Evolutionary conservation across 768 basidiomycete genomes (phyloP).

Genomic region (Nidula microcarpa): DNA sequence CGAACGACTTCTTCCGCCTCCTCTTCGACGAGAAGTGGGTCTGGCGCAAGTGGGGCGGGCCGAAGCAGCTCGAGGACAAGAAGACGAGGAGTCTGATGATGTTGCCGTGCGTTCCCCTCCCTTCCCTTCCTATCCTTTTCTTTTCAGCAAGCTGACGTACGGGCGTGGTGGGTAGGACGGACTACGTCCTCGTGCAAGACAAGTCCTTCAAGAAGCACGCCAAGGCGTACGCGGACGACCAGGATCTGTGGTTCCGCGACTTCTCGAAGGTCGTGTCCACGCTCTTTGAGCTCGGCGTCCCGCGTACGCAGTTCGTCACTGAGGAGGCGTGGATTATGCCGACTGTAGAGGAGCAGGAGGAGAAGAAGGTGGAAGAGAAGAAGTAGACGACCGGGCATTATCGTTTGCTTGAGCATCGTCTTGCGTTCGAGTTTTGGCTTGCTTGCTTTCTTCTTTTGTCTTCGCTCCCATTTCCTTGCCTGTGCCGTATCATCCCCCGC

Average conservation of each 20-base stretch:
- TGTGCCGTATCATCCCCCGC: no score
- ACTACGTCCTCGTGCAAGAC: constrained; percentile 86
- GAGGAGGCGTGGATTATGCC: constrained; percentile 78
- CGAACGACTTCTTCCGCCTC: constrained; percentile 85
- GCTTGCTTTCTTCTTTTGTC: no score
- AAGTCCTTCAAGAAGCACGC: constrained; percentile 90
- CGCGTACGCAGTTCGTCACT: constrained; percentile 67
- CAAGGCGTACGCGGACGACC: constrained; percentile 81
- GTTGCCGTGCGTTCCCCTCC: constrained; percentile 52
- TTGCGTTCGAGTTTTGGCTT: no score
- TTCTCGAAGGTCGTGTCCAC: constrained; percentile 77
- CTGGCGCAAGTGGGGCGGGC: constrained; percentile 96
- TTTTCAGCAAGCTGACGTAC: no score
- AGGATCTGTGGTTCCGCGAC: constrained; percentile 84
- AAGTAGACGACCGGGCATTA: no score
- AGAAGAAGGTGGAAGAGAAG: background rate
- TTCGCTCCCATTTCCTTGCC: no score
- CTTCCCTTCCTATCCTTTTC: no score
- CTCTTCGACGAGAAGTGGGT: constrained; percentile 89
- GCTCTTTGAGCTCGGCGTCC: constrained; percentile 94
- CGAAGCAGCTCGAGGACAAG: constrained; percentile 94
- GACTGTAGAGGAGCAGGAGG: constrained; percentile 42
- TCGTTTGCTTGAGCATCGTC: no score
- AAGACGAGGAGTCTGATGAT: constrained; percentile 89
- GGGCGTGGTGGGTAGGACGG: constrained; percentile 35